Percentiles rank a stretch among this genome's conserved stretches.
These are phyloP conservation scores for Ogataea glucozyma DNA, from an alignment of 805 yeast genomes.

Conservation along the genomic window DNA sequence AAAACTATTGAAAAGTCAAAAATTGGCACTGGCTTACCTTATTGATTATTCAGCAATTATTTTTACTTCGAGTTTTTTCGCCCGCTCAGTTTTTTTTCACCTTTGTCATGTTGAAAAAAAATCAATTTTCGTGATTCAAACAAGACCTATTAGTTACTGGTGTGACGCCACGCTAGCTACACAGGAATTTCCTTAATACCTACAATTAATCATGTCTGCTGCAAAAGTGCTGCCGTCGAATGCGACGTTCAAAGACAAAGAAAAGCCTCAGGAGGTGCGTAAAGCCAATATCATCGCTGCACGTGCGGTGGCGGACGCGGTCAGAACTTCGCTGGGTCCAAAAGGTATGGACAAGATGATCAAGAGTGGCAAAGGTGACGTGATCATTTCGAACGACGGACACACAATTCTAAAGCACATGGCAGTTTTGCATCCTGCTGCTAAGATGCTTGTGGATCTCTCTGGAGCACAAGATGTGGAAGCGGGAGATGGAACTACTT, in stretches of 20 bases:
- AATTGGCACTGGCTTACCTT: not conserved
- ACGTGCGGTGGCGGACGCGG: constrained; percentile 92
- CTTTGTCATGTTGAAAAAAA: not conserved
- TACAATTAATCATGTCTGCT: constrained; percentile 15
- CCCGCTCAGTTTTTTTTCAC: constrained; percentile 4
- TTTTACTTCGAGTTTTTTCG: not conserved
- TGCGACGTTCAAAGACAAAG: constrained; percentile 89
- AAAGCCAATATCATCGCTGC: constrained; percentile 88
- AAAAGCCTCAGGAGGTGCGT: constrained; percentile 93
- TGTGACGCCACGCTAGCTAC: not conserved
- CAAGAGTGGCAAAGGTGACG: constrained; percentile 88
- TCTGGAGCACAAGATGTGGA: constrained; percentile 98
- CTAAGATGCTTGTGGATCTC: constrained; percentile 93
- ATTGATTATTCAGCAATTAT: not conserved
- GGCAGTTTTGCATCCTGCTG: constrained; percentile 99
- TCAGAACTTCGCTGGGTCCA: constrained; percentile 94
- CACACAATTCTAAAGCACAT: constrained; percentile 95
- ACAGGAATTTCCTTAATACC: not conserved
- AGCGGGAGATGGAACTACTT: constrained; percentile 99
- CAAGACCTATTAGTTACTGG: no score
- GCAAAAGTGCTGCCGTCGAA: constrained; percentile 54
- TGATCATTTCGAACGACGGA: constrained; percentile 96
- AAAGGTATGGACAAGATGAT: constrained; percentile 99
- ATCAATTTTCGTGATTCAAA: not conserved
- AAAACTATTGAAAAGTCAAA: no score